Evolutionary conservation across 2,329 filamentous ascomycete genomes (phyloP).

Genomic region (Apiospora marii): DNA sequence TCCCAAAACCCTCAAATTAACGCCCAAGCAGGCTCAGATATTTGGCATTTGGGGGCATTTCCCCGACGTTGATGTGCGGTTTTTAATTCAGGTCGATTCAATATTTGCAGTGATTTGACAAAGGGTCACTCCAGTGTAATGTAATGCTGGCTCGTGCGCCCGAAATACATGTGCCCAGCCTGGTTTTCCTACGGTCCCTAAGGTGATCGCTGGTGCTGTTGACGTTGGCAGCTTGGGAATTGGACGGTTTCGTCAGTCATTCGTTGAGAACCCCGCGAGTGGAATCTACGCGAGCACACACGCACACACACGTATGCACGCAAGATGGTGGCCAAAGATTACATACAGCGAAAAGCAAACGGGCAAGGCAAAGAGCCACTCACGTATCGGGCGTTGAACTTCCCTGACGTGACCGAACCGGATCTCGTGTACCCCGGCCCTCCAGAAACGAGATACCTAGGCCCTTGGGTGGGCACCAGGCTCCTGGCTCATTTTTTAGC

Average conservation of each 20-base stretch:
- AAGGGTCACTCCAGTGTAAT: not conserved
- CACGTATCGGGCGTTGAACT: constrained; percentile 6
- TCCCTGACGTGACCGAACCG: constrained; percentile 13
- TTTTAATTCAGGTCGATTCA: not conserved
- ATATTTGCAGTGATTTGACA: not conserved
- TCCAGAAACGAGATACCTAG: not conserved
- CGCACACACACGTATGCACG: constrained; percentile 8
- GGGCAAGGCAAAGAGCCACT: not conserved
- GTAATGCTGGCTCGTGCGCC: not conserved
- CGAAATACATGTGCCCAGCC: not conserved
- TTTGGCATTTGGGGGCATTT: too few species aligned
- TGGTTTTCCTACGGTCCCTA: constrained; percentile 1
- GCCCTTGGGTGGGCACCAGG: not conserved
- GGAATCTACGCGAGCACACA: constrained; percentile 13
- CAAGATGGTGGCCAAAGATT: constrained; percentile 17
- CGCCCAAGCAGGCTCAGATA: too few species aligned
- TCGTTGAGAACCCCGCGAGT: constrained; percentile 6
- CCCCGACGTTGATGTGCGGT: too few species aligned
- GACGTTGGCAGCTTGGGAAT: constrained; percentile 3
- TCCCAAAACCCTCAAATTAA: too few species aligned
- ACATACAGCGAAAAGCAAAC: constrained; percentile 10
- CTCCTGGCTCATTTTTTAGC: not conserved
- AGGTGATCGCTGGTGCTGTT: not conserved
- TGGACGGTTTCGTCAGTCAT: not conserved
- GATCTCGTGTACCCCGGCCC: constrained; percentile 14